Evolutionary conservation across 805 yeast species (phyloP).

Genomic region (Candida sphagnicola): DNA sequence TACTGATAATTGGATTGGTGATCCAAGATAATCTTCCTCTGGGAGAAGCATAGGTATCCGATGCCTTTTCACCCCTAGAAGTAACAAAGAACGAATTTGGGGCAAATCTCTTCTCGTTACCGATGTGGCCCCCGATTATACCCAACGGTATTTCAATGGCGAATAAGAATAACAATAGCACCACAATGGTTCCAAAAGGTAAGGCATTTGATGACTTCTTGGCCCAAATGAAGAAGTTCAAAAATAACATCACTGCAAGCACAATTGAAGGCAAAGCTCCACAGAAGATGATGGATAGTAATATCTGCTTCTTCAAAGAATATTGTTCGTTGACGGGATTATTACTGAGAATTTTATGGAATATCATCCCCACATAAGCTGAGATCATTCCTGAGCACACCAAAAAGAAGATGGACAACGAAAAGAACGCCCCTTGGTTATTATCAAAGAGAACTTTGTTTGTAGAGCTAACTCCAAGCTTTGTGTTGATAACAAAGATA

Average conservation of each 20-base stretch:
- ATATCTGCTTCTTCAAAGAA: conserved; percentile 8
- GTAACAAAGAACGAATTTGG: conserved; percentile 15
- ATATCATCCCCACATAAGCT: conserved; percentile 65
- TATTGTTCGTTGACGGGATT: conserved; percentile 26
- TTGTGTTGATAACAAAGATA: conserved; percentile 41
- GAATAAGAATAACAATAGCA: conserved; percentile 55
- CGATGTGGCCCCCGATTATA: conserved; percentile 61
- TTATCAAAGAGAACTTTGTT: conserved; percentile 59
- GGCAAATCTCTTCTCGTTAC: conserved; percentile 32
- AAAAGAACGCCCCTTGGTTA: conserved; percentile 62
- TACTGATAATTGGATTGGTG: conserved; percentile 12
- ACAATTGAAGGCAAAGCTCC: conserved; percentile 45
- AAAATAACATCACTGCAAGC: conserved; percentile 45
- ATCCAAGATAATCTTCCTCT: neutral
- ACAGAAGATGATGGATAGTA: conserved; percentile 28
- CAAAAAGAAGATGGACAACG: conserved; percentile 57
- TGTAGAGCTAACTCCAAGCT: conserved; percentile 23
- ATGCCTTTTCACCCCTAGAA: conserved; percentile 4
- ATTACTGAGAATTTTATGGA: conserved; percentile 53
- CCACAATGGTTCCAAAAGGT: conserved; percentile 72
- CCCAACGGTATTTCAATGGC: conserved; percentile 73
- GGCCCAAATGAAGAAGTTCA: conserved; percentile 73
- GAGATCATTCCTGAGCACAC: conserved; percentile 70
- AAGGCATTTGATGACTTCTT: conserved; percentile 70
- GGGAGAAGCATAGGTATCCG: neutral